Evolutionary conservation across 129 eudicot species (phyloP), one percentile per base, ranked within the genome.

Genomic region (Mikania micrantha): DNA sequence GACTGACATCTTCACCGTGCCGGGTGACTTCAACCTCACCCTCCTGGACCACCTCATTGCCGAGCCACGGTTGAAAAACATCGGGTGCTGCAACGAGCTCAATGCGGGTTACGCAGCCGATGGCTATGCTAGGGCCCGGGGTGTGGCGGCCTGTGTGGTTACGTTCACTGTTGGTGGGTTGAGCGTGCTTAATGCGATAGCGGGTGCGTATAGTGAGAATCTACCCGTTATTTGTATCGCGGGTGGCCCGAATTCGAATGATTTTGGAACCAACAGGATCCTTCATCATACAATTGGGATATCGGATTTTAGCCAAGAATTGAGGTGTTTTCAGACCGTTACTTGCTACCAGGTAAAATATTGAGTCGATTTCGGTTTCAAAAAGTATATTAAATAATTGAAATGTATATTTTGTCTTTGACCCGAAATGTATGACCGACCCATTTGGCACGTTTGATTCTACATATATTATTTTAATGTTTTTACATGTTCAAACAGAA

Each of bases 51-150:
- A 80, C 76, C 78, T 86, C 27, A 78, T 86, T 0, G 93, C 86
- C 3, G 93, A 86, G 64, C 86, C 93, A 1, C 71, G 84, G 2
- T 78, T 86, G 4, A 78, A 74, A 15, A 68, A 74, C 36, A 29
- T 86, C 41, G 92, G 91, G 0, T 85, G 91, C 54, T 85, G 91
- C 67, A 85, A 85, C 10, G 92, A 86, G 74, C 82, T 86, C 45
- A 86, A 86, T 6, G 92, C 92, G 0, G 92, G 92, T 0, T 83
- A 86, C 47, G 92, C 92, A 0, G 93, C 93, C 9, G 93, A 86
- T 35, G 93, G 93, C 0, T 86, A 86, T 11, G 93, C 93, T 0
- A 9, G 93, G 35, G 12, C 69, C 4, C 88, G 86, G 0, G 88
- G 93, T 4, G 93, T 74, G 10, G 93, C 82, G 0, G 86, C 86